These are phyloP conservation scores for Fusarium mexicanum DNA, from an alignment of 2,329 filamentous ascomycete species.

Conservation along the genomic window DNA sequence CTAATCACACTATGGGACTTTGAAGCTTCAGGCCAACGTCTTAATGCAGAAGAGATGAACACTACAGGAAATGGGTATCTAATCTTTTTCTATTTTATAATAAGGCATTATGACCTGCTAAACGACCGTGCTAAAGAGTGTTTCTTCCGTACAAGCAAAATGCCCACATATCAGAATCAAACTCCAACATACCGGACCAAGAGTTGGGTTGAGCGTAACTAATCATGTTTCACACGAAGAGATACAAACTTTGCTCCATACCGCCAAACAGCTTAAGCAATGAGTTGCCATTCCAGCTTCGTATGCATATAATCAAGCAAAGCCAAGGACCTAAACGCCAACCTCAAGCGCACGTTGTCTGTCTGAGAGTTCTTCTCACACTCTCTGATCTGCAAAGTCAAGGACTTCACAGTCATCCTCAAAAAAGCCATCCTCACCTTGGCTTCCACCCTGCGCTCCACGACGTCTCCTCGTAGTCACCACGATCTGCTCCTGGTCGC, in stretches of 20 bases:
- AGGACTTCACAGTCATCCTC: conserved; percentile 93
- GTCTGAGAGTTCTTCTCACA: conserved; percentile 51
- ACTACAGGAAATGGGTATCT: conserved; percentile 46
- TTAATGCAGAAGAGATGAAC: conserved; percentile 20
- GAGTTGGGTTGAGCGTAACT: conserved; percentile 31
- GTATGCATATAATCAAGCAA: conserved; percentile 36
- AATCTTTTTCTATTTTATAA: conserved; percentile 51
- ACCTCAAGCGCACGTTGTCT: conserved; percentile 14
- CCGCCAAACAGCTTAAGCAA: conserved; percentile 24
- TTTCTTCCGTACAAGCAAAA: conserved; percentile 43
- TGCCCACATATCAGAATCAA: conserved; percentile 45
- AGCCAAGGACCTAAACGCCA: conserved; percentile 26
- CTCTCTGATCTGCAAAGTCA: conserved; percentile 81
- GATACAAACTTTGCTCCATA: conserved; percentile 20
- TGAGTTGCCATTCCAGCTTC: conserved; percentile 15
- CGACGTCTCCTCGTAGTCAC: conserved; percentile 80
- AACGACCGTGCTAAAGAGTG: conserved; percentile 41
- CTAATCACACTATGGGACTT: conserved; percentile 29
- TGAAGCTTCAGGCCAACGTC: conserved; percentile 1
- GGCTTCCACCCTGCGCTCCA: conserved; percentile 57
- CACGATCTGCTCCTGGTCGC: conserved; percentile 79
- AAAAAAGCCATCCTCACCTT: conserved; percentile 81
- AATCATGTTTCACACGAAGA: conserved; percentile 22
- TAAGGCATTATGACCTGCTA: conserved; percentile 34
- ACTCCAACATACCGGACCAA: conserved; percentile 39